Evolutionary conservation across 2,329 filamentous ascomycete species (phyloP).

Genomic region (Aspergillus sclerotialis): DNA sequence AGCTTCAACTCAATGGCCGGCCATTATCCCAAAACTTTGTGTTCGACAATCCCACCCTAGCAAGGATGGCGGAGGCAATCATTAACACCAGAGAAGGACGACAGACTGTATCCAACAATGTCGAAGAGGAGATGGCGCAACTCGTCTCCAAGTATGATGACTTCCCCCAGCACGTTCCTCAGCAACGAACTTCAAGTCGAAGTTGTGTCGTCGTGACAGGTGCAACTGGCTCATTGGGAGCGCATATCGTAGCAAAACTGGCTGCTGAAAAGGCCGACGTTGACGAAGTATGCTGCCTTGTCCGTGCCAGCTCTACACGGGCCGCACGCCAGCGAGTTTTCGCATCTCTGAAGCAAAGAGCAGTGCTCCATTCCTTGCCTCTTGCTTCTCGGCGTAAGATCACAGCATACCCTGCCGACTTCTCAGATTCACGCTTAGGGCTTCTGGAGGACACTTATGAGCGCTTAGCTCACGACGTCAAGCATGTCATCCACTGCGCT

Average conservation of each 20-base stretch:
- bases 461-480: slow-evolving; percentile 36
- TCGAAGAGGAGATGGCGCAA: slow-evolving; percentile 38
- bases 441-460: slow-evolving; percentile 37
- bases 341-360: slow-evolving; percentile 36
- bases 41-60: slow-evolving; percentile 50
- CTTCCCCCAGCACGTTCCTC: slow-evolving; percentile 22
- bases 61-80: slow-evolving; percentile 40
- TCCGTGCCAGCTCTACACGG: slow-evolving; percentile 41
- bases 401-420: slow-evolving; percentile 40
- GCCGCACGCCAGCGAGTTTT: slow-evolving; percentile 40
- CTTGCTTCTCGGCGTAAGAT: slow-evolving; percentile 30
- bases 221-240: slow-evolving; percentile 58
- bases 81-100: slow-evolving; percentile 33
- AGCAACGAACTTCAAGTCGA: slow-evolving; percentile 10
- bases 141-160: slow-evolving; percentile 42
- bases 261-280: slow-evolving; percentile 27
- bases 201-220: slow-evolving; percentile 48
- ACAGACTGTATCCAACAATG: slow-evolving; percentile 19
- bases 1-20: slow-evolving; percentile 44
- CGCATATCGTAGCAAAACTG: slow-evolving; percentile 49
- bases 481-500: slow-evolving; percentile 54
- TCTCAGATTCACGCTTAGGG: slow-evolving; percentile 45
- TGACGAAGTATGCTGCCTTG: slow-evolving; percentile 48
- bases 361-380: slow-evolving; percentile 18
- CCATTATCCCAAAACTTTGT: slow-evolving; percentile 50